These are phyloP conservation scores for Cymbopogon flexuosus DNA, from an alignment of 202 grass and related monocot genomes.

Conservation along the genomic window DNA sequence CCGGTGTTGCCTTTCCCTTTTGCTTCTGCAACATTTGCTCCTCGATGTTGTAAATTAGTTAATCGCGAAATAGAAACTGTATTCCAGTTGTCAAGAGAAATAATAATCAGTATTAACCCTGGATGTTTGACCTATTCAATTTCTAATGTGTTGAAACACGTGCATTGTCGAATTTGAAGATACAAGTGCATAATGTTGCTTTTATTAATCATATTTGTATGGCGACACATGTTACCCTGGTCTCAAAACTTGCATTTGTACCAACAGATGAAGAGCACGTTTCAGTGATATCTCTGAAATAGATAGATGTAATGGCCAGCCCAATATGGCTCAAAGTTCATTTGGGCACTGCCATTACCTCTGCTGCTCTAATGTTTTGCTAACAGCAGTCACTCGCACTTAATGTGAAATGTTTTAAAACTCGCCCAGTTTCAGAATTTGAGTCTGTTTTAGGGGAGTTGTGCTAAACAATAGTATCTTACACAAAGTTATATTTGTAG, in stretches of 20 bases:
- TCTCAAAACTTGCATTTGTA: neutral
- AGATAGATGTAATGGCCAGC: neutral
- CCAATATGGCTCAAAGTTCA: neutral
- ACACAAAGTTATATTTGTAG: too few species aligned
- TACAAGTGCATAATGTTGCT: neutral
- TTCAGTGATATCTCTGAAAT: neutral
- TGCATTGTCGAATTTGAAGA: neutral
- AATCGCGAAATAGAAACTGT: constrained; percentile 15
- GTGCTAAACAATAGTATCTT: neutral
- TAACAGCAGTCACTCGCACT: neutral
- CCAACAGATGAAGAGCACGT: neutral
- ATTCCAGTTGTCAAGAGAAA: constrained; percentile 22
- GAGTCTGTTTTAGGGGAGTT: neutral
- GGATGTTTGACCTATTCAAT: neutral
- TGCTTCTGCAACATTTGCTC: constrained; percentile 3
- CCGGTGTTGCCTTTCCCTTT: neutral
- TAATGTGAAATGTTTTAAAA: neutral
- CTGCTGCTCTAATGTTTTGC: neutral
- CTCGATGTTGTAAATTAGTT: constrained; percentile 45
- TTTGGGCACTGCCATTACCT: neutral
- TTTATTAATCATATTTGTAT: neutral
- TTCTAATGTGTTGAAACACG: neutral
- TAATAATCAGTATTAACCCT: constrained; percentile 14
- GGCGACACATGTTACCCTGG: neutral
- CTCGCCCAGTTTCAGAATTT: neutral